phyloP scores from a whole-genome alignment of 139 green algal species.

The Limnomonas spitsbergensis region DNA sequence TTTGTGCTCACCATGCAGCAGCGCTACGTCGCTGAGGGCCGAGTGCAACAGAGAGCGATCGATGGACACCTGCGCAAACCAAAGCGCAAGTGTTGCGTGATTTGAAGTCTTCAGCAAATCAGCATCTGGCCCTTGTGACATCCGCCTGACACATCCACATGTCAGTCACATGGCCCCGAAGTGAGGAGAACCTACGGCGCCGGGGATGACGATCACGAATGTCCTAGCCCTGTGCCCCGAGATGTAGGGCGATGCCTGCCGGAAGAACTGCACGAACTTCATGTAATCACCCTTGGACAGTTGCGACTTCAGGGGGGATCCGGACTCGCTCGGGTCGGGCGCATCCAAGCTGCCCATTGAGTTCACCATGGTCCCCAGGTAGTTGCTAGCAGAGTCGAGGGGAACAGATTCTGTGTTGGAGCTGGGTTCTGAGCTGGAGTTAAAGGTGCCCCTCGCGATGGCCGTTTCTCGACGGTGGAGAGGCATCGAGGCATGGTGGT shows the following conservation, averaged over 20 bases:
- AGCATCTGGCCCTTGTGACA: not conserved
- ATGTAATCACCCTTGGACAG: not conserved
- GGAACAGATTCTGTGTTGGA: too few relatives aligned
- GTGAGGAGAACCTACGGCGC: slow-evolving; percentile 68
- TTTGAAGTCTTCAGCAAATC: not conserved
- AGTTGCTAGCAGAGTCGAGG: not conserved
- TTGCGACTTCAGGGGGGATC: not conserved
- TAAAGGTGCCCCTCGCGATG: too few relatives aligned
- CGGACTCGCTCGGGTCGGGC: too few relatives aligned
- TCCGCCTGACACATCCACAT: not conserved
- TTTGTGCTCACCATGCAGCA: slow-evolving; percentile 72
- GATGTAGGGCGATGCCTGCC: slow-evolving; percentile 87
- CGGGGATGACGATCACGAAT: slow-evolving; percentile 90
- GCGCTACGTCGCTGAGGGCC: slow-evolving; percentile 78
- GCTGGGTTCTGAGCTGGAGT: too few relatives aligned
- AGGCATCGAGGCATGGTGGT: too few relatives aligned
- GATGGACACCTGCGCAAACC: slow-evolving; percentile 38
- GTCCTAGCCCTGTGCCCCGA: slow-evolving; percentile 74
- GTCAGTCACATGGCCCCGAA: too few relatives aligned
- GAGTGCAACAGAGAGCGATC: slow-evolving; percentile 46
- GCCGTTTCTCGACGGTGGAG: too few relatives aligned
- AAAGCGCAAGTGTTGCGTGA: not conserved
- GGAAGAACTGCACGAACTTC: slow-evolving; percentile 66
- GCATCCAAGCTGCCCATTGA: too few relatives aligned
- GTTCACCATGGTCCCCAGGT: not conserved